Conservation (phyloP, 2,329 filamentous ascomycete species). For the Aspergillus sp. region DNA sequence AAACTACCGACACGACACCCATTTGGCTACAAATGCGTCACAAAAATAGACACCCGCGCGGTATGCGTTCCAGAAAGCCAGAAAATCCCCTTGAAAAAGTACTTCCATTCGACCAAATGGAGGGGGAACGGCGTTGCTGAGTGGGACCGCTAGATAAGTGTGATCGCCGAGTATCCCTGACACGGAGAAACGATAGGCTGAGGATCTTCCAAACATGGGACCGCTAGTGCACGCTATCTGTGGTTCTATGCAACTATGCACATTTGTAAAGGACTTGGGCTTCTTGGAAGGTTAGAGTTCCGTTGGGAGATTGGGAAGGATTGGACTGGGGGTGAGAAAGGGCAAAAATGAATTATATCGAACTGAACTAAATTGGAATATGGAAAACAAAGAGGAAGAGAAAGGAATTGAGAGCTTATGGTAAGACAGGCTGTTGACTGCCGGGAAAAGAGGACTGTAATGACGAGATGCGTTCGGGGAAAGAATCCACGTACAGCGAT, state of each 20-base stretch:
- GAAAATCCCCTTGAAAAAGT: background rate
- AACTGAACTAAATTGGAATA: background rate
- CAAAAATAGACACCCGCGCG: background rate
- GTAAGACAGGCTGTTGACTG: background rate
- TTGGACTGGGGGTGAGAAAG: background rate
- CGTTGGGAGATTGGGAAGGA: background rate
- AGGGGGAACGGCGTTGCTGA: background rate
- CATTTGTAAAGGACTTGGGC: background rate
- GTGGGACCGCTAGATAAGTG: conserved; percentile 6
- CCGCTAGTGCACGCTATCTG: conserved; percentile 5
- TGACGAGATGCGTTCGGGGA: no score
- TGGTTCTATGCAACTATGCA: conserved; percentile 13
- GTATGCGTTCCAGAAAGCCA: background rate
- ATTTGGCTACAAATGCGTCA: background rate
- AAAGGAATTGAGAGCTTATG: background rate
- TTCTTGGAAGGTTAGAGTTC: background rate
- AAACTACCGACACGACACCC: background rate
- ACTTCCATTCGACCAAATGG: conserved; percentile 7
- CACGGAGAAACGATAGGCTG: conserved; percentile 11
- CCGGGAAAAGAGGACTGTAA: background rate
- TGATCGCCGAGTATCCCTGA: conserved; percentile 8
- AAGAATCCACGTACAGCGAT: background rate
- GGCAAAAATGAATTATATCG: background rate
- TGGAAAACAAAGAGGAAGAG: background rate
- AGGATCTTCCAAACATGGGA: conserved; percentile 4